Conservation (phyloP, 2,329 filamentous ascomycete species). For the Colletotrichum navitas region DNA sequence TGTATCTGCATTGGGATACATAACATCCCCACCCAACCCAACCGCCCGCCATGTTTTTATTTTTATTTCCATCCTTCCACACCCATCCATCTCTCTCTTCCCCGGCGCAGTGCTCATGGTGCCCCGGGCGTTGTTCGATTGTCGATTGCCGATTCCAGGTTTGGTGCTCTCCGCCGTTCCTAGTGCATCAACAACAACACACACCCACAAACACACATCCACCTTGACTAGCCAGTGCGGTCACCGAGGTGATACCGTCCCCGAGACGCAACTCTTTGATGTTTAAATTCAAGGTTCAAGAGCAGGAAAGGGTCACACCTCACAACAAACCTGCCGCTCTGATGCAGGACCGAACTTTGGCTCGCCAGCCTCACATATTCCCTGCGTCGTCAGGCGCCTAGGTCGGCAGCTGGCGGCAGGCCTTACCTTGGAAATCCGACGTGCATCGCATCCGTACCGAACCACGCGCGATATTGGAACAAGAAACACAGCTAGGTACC, state of each 20-base stretch:
- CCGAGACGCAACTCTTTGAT: slow-evolving; percentile 36
- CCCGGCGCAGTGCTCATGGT: slow-evolving; percentile 6
- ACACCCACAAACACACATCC: neutral
- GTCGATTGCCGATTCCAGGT: slow-evolving; percentile 23
- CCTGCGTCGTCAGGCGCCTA: neutral
- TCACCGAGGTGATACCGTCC: slow-evolving; percentile 40
- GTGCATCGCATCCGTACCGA: neutral
- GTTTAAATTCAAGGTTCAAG: slow-evolving; percentile 27
- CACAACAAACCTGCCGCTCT: slow-evolving; percentile 17
- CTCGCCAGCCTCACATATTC: neutral
- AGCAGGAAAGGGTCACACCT: slow-evolving; percentile 20
- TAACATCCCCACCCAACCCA: neutral
- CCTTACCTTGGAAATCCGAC: slow-evolving; percentile 1
- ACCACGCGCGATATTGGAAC: neutral
- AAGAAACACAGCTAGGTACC: slow-evolving; percentile 8
- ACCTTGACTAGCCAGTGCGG: slow-evolving; percentile 32
- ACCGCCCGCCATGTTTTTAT: slow-evolving; percentile 13
- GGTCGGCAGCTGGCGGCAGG: neutral
- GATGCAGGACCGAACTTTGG: slow-evolving; percentile 3
- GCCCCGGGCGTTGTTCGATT: slow-evolving; percentile 31
- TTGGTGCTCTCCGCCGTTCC: slow-evolving; percentile 24
- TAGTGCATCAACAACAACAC: slow-evolving; percentile 16
- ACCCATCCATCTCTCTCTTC: neutral
- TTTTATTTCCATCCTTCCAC: neutral
- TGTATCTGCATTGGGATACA: slow-evolving; percentile 14